phyloP scores from a whole-genome alignment of 257 asterid species.

The Capsicum chinense region DNA sequence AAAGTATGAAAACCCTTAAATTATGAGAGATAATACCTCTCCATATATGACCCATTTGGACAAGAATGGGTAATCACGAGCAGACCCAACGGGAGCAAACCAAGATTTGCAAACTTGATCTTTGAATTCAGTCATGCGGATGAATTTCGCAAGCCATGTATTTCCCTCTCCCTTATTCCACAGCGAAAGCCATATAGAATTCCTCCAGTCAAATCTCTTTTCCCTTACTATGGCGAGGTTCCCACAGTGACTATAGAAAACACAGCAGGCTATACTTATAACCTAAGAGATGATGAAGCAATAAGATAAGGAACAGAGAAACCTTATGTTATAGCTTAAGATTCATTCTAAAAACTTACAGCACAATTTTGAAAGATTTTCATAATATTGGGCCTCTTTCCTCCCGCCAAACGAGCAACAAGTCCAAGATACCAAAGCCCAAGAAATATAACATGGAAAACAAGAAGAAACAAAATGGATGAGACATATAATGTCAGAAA shows the following conservation, averaged over 20 bases:
- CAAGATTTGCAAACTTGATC: constrained; percentile 93
- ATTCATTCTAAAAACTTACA: constrained; percentile 61
- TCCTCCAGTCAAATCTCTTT: constrained; percentile 65
- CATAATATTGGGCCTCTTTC: constrained; percentile 83
- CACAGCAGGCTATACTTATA: constrained; percentile 99
- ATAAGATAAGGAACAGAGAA: constrained; percentile 51
- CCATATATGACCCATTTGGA: constrained; percentile 99
- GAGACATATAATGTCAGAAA: constrained; percentile 83
- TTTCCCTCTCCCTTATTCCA: constrained; percentile 86
- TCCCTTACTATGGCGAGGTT: constrained; percentile 79
- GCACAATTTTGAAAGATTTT: constrained; percentile 91
- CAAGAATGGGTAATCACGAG: constrained; percentile 87
- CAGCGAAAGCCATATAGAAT: constrained; percentile 70
- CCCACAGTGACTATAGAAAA: constrained; percentile 99
- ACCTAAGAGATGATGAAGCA: constrained; percentile 68
- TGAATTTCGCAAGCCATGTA: constrained; percentile 85
- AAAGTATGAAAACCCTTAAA: constrained; percentile 23
- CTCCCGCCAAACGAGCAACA: constrained; percentile 97
- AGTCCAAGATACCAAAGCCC: constrained; percentile 97
- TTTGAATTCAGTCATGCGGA: constrained; percentile 84
- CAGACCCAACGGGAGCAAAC: constrained; percentile 99
- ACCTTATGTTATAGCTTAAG: constrained; percentile 30
- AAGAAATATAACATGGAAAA: constrained; percentile 82
- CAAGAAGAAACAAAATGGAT: constrained; percentile 90
- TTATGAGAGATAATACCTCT: constrained; percentile 60